Conservation (phyloP, 305 asterid genomes). For the Andrographis paniculata region DNA sequence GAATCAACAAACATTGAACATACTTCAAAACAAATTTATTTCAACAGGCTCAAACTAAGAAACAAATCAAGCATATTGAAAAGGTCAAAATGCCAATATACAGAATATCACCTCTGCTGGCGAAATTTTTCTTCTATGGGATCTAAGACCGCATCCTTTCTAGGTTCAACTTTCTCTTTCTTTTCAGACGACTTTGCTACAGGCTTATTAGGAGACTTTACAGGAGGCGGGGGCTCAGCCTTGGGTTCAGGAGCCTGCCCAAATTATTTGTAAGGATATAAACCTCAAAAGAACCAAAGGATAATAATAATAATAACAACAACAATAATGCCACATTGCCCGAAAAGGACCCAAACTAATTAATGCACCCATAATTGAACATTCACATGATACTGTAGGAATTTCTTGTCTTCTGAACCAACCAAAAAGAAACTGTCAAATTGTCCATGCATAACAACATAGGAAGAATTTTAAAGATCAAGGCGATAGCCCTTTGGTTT, state of each 20-base stretch:
- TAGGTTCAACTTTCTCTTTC: constrained; percentile 49
- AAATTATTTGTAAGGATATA: constrained; percentile 11
- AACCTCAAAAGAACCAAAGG: neutral
- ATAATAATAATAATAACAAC: neutral
- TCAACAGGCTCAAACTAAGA: too few species aligned
- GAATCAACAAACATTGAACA: too few species aligned
- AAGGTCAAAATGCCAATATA: neutral
- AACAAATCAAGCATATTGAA: neutral
- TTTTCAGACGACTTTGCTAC: constrained; percentile 45
- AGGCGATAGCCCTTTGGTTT: neutral
- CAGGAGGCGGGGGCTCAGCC: constrained; percentile 40
- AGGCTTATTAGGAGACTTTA: constrained; percentile 47
- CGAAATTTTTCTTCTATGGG: constrained; percentile 46
- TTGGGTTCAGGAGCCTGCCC: constrained; percentile 55
- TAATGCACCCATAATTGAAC: too few species aligned
- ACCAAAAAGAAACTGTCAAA: neutral
- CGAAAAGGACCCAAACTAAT: neutral
- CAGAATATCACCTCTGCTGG: constrained; percentile 50
- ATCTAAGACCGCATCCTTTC: constrained; percentile 53
- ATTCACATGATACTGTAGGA: too few species aligned
- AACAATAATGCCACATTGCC: neutral
- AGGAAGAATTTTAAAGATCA: neutral
- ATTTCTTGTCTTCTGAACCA: too few species aligned
- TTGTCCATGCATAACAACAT: neutral
- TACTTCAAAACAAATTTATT: too few species aligned